These are phyloP conservation scores for Podospora pseudocomata DNA, from an alignment of 495 filamentous ascomycete species.

Conservation along the genomic window DNA sequence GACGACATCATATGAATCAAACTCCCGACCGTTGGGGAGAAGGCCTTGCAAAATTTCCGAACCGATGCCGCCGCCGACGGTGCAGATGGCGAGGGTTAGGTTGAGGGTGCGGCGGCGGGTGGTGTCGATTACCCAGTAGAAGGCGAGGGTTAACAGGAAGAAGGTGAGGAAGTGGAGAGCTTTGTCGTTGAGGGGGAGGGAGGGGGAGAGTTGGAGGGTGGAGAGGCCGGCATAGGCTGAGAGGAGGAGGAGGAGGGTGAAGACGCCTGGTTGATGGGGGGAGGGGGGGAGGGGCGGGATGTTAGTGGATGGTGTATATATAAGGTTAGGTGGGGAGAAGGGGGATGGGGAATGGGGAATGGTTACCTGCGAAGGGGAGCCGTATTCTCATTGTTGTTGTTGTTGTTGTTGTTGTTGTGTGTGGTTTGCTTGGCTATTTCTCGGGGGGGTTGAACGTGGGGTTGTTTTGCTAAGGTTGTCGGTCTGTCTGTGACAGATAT, in stretches of 20 bases:
- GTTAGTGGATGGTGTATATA: too few species aligned
- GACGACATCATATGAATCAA: constrained; percentile 80
- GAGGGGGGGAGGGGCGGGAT: neutral
- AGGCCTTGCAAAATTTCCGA: constrained; percentile 82
- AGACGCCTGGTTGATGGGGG: constrained; percentile 54
- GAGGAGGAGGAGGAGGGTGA: constrained; percentile 69
- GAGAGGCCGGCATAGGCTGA: constrained; percentile 76
- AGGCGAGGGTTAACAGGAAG: constrained; percentile 78
- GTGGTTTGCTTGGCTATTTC: constrained; percentile 2
- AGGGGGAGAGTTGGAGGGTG: constrained; percentile 50
- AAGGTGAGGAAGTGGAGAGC: constrained; percentile 84
- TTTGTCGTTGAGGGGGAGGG: constrained; percentile 70
- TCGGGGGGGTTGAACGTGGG: neutral
- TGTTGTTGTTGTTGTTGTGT: neutral
- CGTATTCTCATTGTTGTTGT: constrained; percentile 61
- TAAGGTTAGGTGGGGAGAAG: neutral
- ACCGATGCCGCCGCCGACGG: constrained; percentile 67
- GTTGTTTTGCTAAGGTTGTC: neutral
- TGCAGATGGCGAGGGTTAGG: constrained; percentile 78
- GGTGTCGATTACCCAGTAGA: constrained; percentile 98
- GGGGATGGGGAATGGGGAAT: constrained; percentile 7
- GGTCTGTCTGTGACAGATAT: neutral
- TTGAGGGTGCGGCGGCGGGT: constrained; percentile 78
- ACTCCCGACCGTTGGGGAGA: constrained; percentile 74
- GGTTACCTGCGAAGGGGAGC: constrained; percentile 66